A percentile compares a stretch with the other conserved stretches of the same genome.
Conservation (phyloP, 257 asterid species). For the Penstemon newberryi region DNA sequence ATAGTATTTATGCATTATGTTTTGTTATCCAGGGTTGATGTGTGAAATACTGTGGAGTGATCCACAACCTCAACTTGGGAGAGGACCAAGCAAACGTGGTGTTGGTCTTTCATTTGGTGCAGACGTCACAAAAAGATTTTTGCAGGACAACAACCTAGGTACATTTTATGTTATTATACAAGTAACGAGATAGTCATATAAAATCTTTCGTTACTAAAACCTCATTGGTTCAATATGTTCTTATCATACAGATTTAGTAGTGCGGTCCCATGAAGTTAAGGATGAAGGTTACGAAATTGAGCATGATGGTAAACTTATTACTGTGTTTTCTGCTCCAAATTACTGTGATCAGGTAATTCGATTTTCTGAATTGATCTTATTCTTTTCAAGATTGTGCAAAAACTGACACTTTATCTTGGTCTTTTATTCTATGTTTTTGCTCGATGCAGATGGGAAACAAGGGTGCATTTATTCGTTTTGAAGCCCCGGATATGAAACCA, state of each 20-base stretch:
- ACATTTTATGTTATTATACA: constrained; percentile 10
- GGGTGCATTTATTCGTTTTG: constrained; percentile 96
- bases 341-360: constrained; percentile 92
- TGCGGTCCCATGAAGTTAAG: constrained; percentile 99
- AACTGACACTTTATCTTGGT: constrained; percentile 1
- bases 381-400: background rate
- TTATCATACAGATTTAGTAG: constrained; percentile 73
- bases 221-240: background rate
- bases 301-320: constrained; percentile 96
- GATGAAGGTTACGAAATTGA: constrained; percentile 97
- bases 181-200: no score
- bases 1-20: background rate
- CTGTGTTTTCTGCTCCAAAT: constrained; percentile 98
- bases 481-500: constrained; percentile 89
- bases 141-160: constrained; percentile 92
- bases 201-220: no score
- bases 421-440: constrained; percentile 25
- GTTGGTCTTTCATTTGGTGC: constrained; percentile 96
- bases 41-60: constrained; percentile 99
- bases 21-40: constrained; percentile 72
- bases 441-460: constrained; percentile 93
- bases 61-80: constrained; percentile 98
- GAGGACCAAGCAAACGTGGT: constrained; percentile 99
- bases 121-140: constrained; percentile 84
- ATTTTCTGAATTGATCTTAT: constrained; percentile 9